These are phyloP conservation scores for Carpinus viminea DNA, from an alignment of 306 rosid genomes.

Conservation along the genomic window DNA sequence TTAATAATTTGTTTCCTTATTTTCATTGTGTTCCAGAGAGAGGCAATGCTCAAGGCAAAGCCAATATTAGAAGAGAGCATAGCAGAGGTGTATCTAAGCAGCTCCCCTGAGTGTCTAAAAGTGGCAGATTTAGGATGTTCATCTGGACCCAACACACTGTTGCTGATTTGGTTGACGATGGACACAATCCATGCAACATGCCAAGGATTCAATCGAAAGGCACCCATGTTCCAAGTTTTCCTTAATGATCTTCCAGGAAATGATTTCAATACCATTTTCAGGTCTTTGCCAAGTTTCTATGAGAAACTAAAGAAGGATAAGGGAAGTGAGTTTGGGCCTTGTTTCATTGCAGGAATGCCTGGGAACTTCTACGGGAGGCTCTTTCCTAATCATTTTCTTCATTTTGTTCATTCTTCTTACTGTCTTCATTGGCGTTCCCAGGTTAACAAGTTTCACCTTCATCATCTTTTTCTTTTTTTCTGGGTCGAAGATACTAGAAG, in stretches of 20 bases:
- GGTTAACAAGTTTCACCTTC: slow-evolving; percentile 9
- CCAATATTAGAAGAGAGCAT: neutral
- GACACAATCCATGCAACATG: too few relatives aligned
- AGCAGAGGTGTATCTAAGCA: neutral
- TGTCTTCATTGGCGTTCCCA: slow-evolving; percentile 48
- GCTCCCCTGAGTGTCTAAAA: neutral
- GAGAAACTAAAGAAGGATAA: neutral
- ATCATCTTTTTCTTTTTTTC: neutral
- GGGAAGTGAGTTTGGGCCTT: slow-evolving; percentile 22
- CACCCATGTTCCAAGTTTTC: too few relatives aligned
- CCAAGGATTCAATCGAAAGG: too few relatives aligned
- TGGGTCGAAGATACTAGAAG: too few relatives aligned
- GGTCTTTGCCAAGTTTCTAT: slow-evolving; percentile 36
- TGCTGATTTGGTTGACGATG: too few relatives aligned
- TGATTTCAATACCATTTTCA: slow-evolving; percentile 35
- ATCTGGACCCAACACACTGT: too few relatives aligned
- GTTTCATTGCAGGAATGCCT: slow-evolving; percentile 46
- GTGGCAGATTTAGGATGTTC: too few relatives aligned
- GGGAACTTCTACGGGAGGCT: slow-evolving; percentile 58
- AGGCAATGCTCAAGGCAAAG: neutral
- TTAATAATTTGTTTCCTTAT: neutral
- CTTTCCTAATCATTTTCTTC: slow-evolving; percentile 37
- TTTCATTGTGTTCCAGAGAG: neutral
- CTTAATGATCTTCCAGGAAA: slow-evolving; percentile 9
- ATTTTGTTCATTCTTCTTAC: slow-evolving; percentile 48